A percentile compares a stretch with the other conserved stretches of the same genome.
These are phyloP conservation scores for Hepatocystis sp. DNA, from an alignment of 169 alveolate genomes.

Conservation along the genomic window DNA sequence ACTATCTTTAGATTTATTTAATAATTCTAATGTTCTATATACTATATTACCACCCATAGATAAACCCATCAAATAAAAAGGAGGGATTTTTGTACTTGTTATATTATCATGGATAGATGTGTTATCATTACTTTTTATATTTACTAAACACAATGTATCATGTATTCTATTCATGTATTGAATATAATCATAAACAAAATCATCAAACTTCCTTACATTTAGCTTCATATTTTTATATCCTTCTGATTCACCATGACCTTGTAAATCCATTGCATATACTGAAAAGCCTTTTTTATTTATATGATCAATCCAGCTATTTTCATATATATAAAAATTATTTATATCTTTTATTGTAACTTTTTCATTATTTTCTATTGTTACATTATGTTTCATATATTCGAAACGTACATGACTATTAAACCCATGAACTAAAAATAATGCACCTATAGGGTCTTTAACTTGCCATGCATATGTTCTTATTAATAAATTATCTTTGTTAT, in stretches of 20 bases:
- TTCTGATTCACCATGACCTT: constrained; percentile 83
- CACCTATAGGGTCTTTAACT: constrained; percentile 77
- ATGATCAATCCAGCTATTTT: constrained; percentile 79
- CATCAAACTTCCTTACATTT: constrained; percentile 72
- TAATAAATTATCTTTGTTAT: constrained; percentile 76
- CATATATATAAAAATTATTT: constrained; percentile 71
- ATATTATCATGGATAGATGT: constrained; percentile 26
- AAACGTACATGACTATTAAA: constrained; percentile 77
- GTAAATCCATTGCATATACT: constrained; percentile 81
- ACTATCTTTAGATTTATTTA: constrained; percentile 50
- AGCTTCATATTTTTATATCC: constrained; percentile 71
- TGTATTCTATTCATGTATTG: constrained; percentile 81
- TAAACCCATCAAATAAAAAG: constrained; percentile 78
- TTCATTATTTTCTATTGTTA: constrained; percentile 67
- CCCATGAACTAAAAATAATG: constrained; percentile 81
- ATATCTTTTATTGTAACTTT: constrained; percentile 54
- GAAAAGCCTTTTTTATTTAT: constrained; percentile 77
- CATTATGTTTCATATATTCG: constrained; percentile 80
- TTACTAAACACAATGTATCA: constrained; percentile 7
- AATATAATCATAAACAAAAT: constrained; percentile 78
- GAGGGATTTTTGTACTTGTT: constrained; percentile 38
- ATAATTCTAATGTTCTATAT: constrained; percentile 65
- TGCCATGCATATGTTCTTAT: constrained; percentile 79
- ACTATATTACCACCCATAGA: constrained; percentile 86
- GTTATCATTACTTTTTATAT: constrained; percentile 5